Evolutionary conservation across 2,329 filamentous ascomycete genomes (phyloP).

Genomic region (Hypoxylon sp.): DNA sequence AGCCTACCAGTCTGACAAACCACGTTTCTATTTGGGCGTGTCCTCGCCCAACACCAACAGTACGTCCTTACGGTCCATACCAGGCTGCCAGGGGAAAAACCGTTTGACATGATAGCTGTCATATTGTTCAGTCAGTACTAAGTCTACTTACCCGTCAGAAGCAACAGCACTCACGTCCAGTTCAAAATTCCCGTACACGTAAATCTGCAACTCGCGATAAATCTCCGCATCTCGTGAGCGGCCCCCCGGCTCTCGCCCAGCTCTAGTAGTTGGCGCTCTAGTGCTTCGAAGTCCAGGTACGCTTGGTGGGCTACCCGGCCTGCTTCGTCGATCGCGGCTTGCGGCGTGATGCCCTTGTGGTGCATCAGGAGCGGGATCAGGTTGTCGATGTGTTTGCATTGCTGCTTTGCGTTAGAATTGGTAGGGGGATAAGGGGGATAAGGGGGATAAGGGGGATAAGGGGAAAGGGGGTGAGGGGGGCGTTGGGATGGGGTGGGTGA

Average conservation of each 20-base stretch:
- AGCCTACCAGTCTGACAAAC: not conserved
- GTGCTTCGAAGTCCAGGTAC: conserved; percentile 24
- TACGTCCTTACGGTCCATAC: conserved; percentile 10
- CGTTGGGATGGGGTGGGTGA: no score
- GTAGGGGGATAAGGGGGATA: not conserved
- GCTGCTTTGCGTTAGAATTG: conserved; percentile 25
- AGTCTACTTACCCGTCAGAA: not conserved
- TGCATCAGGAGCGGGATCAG: conserved; percentile 23
- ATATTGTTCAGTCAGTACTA: not conserved
- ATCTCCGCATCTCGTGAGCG: conserved; percentile 22
- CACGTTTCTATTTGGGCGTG: not conserved
- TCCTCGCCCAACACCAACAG: conserved; percentile 9
- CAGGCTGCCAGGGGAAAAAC: conserved; percentile 10
- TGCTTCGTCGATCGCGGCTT: conserved; percentile 26
- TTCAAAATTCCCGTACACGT: conserved; percentile 18
- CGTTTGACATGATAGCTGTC: conserved; percentile 4
- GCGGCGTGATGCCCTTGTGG: conserved; percentile 15
- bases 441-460: not conserved
- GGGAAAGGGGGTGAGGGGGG: no score
- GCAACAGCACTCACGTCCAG: conserved; percentile 17
- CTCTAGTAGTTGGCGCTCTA: conserved; percentile 13
- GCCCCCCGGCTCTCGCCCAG: conserved; percentile 11
- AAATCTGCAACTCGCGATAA: conserved; percentile 12
- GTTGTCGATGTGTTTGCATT: conserved; percentile 31
- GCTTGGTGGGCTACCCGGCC: conserved; percentile 2